phyloP scores from a whole-genome alignment of 441 rosid genomes.

The Rhodomyrtus psidioides region DNA sequence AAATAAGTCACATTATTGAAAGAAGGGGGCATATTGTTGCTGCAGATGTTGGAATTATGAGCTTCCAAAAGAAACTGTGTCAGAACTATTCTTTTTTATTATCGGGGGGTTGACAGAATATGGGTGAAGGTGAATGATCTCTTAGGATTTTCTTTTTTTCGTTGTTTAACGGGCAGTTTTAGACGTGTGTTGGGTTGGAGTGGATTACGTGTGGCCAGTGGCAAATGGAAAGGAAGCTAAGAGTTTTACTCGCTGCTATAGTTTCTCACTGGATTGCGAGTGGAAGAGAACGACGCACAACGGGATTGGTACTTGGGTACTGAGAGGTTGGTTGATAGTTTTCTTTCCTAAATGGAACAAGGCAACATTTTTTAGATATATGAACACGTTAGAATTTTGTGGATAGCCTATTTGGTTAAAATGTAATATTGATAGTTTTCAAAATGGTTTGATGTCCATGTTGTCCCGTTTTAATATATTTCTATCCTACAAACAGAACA shows the following conservation, averaged over 20 bases:
- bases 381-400: background rate
- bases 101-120: background rate
- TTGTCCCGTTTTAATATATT: background rate
- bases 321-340: background rate
- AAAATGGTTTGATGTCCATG: background rate
- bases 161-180: background rate
- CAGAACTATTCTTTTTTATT: background rate
- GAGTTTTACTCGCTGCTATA: background rate
- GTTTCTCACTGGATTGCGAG: background rate
- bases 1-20: background rate
- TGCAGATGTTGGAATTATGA: background rate
- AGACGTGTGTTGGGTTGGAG: background rate
- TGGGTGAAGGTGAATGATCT: background rate
- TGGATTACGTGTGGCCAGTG: background rate
- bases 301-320: background rate
- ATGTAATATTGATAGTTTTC: background rate
- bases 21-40: background rate
- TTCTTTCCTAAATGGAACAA: background rate
- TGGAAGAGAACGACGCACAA: background rate
- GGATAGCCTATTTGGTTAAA: background rate
- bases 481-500: background rate
- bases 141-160: background rate
- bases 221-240: background rate
- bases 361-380: background rate
- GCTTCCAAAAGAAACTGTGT: background rate